Percentiles rank a stretch among this genome's conserved stretches.
Evolutionary conservation across 164 flowering plant species (phyloP).

Genomic region (Vitis rupestris): DNA sequence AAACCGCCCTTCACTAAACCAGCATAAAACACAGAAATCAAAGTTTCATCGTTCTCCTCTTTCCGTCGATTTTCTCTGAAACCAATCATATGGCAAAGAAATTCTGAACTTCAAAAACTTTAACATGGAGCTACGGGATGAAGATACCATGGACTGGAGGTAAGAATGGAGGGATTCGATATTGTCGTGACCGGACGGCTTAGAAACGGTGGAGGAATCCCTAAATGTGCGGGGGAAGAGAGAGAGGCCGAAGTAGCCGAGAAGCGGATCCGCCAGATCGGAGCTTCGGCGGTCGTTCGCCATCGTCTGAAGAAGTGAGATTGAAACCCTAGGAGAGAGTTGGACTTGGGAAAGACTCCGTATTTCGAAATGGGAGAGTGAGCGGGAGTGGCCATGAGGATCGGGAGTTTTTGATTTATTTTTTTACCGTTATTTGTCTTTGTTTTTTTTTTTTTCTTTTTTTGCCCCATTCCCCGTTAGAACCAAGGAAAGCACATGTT

Average conservation of each 20-base stretch:
- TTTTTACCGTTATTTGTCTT: no score
- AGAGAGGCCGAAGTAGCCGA: conserved; percentile 21
- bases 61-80: neutral
- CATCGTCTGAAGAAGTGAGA: conserved; percentile 12
- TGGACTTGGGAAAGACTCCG: neutral
- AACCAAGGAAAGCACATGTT: no score
- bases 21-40: neutral
- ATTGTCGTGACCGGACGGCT: conserved; percentile 19
- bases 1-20: no score
- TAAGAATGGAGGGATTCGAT: conserved; percentile 30
- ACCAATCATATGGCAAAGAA: neutral
- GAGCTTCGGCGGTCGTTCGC: conserved; percentile 14
- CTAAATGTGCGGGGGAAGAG: conserved; percentile 43
- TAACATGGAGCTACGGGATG: neutral
- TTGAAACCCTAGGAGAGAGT: conserved; percentile 13
- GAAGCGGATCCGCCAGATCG: conserved; percentile 41
- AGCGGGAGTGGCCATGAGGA: conserved; percentile 15
- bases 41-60: neutral
- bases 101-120: neutral
- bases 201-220: conserved; percentile 15
- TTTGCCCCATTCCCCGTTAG: no score
- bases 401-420: no score
- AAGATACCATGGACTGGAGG: conserved; percentile 44
- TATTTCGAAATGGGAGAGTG: conserved; percentile 3
- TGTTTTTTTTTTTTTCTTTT: no score